These are phyloP conservation scores for Talaromyces amestolkiae DNA, from an alignment of 2,329 filamentous ascomycete species.

Conservation along the genomic window DNA sequence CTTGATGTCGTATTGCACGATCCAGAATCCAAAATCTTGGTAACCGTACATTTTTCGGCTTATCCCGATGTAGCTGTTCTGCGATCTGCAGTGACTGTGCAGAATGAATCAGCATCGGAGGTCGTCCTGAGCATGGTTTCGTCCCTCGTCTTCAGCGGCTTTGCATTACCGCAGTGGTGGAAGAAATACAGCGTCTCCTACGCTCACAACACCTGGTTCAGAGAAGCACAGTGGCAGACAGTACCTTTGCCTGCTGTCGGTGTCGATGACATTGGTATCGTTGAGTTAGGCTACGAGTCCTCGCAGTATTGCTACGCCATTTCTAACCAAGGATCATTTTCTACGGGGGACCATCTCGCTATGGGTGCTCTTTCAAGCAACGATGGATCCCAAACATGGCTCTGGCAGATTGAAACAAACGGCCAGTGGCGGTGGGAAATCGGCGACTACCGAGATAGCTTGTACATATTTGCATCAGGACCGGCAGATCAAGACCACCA, in stretches of 20 bases:
- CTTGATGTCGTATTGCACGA: neutral
- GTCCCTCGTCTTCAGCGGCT: slow-evolving; percentile 15
- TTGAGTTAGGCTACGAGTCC: slow-evolving; percentile 22
- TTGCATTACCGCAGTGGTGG: neutral
- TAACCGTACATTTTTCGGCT: neutral
- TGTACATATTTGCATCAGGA: slow-evolving; percentile 32
- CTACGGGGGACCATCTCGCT: slow-evolving; percentile 25
- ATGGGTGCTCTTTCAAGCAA: slow-evolving; percentile 22
- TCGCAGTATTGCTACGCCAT: slow-evolving; percentile 25
- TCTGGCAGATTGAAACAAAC: slow-evolving; percentile 41
- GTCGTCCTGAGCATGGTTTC: slow-evolving; percentile 25
- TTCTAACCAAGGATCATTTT: slow-evolving; percentile 32
- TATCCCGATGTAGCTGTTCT: slow-evolving; percentile 20
- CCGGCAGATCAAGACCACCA: slow-evolving; percentile 30
- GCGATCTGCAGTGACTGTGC: slow-evolving; percentile 24
- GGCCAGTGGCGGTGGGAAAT: slow-evolving; percentile 40
- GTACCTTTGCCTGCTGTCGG: slow-evolving; percentile 28
- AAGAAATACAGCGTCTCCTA: neutral
- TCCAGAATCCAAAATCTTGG: neutral
- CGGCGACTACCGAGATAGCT: slow-evolving; percentile 33
- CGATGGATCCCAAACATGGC: slow-evolving; percentile 29
- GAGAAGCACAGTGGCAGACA: slow-evolving; percentile 35
- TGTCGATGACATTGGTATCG: slow-evolving; percentile 30
- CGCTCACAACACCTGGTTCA: neutral
- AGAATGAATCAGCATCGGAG: slow-evolving; percentile 21